Conservation (phyloP, 345 rosid genomes). For the Heritiera littoralis region DNA sequence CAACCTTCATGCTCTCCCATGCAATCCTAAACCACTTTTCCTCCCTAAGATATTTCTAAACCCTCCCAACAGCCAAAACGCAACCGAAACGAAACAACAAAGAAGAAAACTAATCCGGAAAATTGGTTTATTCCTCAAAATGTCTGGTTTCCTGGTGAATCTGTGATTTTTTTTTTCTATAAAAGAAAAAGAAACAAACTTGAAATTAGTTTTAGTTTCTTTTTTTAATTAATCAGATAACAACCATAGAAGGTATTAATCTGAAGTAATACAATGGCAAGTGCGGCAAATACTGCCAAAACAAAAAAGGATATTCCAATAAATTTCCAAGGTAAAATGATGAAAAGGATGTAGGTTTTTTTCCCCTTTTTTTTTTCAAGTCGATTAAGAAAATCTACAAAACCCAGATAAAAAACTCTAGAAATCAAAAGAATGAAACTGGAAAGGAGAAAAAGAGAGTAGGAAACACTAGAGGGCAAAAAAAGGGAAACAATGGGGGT, state of each 20-base stretch:
- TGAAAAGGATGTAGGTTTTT: not conserved
- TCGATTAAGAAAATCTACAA: not conserved
- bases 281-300: not conserved
- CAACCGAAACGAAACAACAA: not conserved
- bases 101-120: not conserved
- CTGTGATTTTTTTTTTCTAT: not conserved
- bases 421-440: not conserved
- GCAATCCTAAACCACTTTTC: conserved; percentile 40
- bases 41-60: not conserved
- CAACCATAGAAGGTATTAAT: not conserved
- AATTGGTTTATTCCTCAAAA: not conserved
- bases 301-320: not conserved
- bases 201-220: conserved; percentile 2
- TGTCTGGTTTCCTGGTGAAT: not conserved
- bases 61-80: not conserved
- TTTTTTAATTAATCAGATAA: not conserved
- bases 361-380: not conserved
- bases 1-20: conserved; percentile 87
- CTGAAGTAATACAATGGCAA: not conserved
- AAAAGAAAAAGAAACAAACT: not conserved
- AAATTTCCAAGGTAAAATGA: not conserved
- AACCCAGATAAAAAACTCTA: not conserved
- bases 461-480: conserved; percentile 1
- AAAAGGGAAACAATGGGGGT: not conserved
- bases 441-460: not conserved